Evolutionary conservation across 2,329 filamentous ascomycete species (phyloP).

Genomic region (Fusarium pilosicola): DNA sequence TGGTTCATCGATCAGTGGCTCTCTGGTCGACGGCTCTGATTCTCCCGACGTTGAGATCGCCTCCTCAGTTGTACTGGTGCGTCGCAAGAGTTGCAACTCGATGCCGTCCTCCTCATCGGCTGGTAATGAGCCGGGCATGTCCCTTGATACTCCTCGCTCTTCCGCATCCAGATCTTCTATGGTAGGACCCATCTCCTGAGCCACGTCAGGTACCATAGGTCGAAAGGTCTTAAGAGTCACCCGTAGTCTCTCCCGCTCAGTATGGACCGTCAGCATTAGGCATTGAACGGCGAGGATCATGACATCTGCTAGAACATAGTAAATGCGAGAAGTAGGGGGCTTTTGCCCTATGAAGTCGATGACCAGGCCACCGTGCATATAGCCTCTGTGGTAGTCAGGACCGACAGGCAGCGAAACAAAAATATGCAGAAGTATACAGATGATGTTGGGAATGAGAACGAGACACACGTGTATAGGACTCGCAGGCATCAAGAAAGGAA

Average conservation of each 20-base stretch:
- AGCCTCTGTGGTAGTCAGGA: constrained; percentile 70
- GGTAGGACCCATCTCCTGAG: constrained; percentile 45
- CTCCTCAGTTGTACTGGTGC: constrained; percentile 38
- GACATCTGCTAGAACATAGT: constrained; percentile 66
- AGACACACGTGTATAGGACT: constrained; percentile 66
- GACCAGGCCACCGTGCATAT: constrained; percentile 73
- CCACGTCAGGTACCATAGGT: constrained; percentile 46
- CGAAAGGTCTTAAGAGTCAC: constrained; percentile 57
- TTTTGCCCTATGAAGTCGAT: constrained; percentile 76
- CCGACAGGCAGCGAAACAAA: constrained; percentile 64
- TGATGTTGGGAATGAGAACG: constrained; percentile 66
- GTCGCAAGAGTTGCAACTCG: constrained; percentile 55
- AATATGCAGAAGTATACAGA: constrained; percentile 70
- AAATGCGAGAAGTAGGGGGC: constrained; percentile 66
- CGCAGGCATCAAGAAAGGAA: constrained; percentile 65
- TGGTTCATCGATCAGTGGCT: constrained; percentile 43
- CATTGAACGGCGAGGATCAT: constrained; percentile 68
- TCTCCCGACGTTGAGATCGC: constrained; percentile 43
- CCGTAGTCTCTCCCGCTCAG: constrained; percentile 67
- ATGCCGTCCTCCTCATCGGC: constrained; percentile 55
- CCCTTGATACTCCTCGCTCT: constrained; percentile 62
- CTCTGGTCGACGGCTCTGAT: constrained; percentile 42
- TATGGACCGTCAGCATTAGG: constrained; percentile 71
- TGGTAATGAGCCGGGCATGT: constrained; percentile 49
- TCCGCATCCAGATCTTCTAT: constrained; percentile 66